Evolutionary conservation across 169 alveolate genomes (phyloP).

Genomic region (Plasmodium gonderi): DNA sequence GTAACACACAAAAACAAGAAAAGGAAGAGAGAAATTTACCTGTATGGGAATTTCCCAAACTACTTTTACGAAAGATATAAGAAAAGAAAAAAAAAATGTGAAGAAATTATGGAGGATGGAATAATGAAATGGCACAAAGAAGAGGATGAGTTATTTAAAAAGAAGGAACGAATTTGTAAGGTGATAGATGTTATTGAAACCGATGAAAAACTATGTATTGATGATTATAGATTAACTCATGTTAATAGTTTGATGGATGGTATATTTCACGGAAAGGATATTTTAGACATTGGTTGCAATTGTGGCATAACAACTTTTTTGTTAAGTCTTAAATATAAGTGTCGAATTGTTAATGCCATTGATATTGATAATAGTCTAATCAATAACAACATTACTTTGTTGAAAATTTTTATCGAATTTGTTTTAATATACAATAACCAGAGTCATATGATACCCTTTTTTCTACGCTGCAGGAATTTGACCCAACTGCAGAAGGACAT

Average conservation of each 20-base stretch:
- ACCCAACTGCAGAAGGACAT: slow-evolving; percentile 1
- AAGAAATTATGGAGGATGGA: not conserved
- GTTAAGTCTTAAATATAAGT: slow-evolving; percentile 38
- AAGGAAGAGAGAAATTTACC: slow-evolving; percentile 1
- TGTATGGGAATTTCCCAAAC: slow-evolving; percentile 33
- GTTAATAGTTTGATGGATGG: slow-evolving; percentile 13
- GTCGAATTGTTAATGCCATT: slow-evolving; percentile 51
- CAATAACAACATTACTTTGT: slow-evolving; percentile 15
- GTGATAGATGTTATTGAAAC: not conserved
- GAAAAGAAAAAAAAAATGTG: slow-evolving; percentile 1
- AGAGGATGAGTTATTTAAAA: not conserved
- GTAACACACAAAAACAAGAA: not conserved
- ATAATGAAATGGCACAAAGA: not conserved
- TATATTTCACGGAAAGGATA: slow-evolving; percentile 24
- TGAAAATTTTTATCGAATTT: slow-evolving; percentile 37
- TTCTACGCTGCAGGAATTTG: slow-evolving; percentile 2
- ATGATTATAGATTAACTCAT: slow-evolving; percentile 39
- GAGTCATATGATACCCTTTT: slow-evolving; percentile 32
- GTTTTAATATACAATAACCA: slow-evolving; percentile 29
- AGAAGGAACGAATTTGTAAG: not conserved
- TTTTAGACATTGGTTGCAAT: slow-evolving; percentile 66
- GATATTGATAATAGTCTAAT: slow-evolving; percentile 44
- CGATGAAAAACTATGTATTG: not conserved
- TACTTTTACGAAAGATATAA: slow-evolving; percentile 31
- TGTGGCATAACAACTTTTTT: slow-evolving; percentile 38